Base-by-base conservation (phyloP, 495 filamentous ascomycete species). In the Talaromyces wortmannii region DNA sequence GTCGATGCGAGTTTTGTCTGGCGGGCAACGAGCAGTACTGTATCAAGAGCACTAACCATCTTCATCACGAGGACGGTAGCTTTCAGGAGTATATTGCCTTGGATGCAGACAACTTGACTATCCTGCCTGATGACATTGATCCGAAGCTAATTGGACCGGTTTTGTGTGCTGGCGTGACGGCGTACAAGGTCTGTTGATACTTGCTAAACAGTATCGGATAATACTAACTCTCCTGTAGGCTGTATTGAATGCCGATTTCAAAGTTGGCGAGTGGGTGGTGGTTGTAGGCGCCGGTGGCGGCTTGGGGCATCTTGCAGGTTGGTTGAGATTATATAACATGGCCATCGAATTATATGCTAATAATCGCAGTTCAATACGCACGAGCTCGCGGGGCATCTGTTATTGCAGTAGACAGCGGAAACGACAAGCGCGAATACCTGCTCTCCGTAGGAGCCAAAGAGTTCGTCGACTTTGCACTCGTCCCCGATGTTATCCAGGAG, bases 281-380 rank as follows among this genome's bases (percentile, higher is more conserved):
- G 74, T 78, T 36, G 69, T 78, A 16, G 74, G 74, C 6, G 75
- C 77, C n/a, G 76, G 75, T 10, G 77, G 75, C 52, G 77, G 76
- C 23, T 64, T 80, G 17, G 77, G 76, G 4, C 71, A 77, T 59
- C 61, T 77, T 31, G 74, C 71, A 44, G 71, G 71, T 77, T 57
- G 43, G 68, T 44, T 17, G 33, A 52, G 3, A 10, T 5, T 64
- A 13, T 2, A 11, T 5, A 15, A 4, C 47, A 17, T 10, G 13
- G 32, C 5, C 29, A 44, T 23, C 23, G 23, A 23, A 23, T 23
- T 23, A 2, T 44, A 11, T 13, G 31, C 52, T 61, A 2, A 62
- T 17, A 6, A 0, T 49, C 32, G 15, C 40, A 72, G 75, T 80
- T 4, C 77, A 80, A 67, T 79, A 79, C 53, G 77, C 69, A 16